These are phyloP conservation scores for Arthrobotrys pseudoclavata DNA, from an alignment of 2,329 filamentous ascomycete species.

Conservation along the genomic window DNA sequence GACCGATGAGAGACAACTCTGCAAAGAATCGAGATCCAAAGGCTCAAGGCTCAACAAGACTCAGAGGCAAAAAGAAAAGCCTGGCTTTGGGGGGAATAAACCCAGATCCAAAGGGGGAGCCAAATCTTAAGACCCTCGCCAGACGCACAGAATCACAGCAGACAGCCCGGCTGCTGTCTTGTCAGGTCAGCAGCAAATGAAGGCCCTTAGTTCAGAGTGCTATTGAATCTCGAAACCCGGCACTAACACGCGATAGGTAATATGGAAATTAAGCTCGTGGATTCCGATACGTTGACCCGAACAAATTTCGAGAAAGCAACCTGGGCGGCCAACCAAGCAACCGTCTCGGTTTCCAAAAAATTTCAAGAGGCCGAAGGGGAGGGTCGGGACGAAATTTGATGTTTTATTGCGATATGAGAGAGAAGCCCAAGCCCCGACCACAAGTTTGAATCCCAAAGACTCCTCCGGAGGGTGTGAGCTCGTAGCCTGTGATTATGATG, in stretches of 20 bases:
- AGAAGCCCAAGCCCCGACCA: slow-evolving; percentile 21
- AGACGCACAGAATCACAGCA: slow-evolving; percentile 17
- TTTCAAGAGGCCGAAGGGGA: slow-evolving; percentile 34
- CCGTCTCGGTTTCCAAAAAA: slow-evolving; percentile 1
- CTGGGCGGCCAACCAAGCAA: slow-evolving; percentile 27
- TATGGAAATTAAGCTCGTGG: slow-evolving; percentile 57
- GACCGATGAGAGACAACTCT: slow-evolving; percentile 29
- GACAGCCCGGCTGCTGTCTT: slow-evolving; percentile 28
- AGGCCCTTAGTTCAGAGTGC: slow-evolving; percentile 36
- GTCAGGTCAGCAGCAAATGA: slow-evolving; percentile 46
- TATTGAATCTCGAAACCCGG: slow-evolving; percentile 46
- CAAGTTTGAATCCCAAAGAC: slow-evolving; percentile 5
- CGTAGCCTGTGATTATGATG: slow-evolving; percentile 26
- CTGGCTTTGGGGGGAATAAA: background rate
- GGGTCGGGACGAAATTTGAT: slow-evolving; percentile 61
- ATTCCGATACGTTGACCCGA: slow-evolving; percentile 52
- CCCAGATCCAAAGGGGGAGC: slow-evolving; percentile 49
- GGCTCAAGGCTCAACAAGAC: slow-evolving; percentile 15
- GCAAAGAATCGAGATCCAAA: slow-evolving; percentile 6
- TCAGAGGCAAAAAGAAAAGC: slow-evolving; percentile 30
- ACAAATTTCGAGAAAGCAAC: slow-evolving; percentile 21
- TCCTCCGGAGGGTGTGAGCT: slow-evolving; percentile 54
- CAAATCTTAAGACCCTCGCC: slow-evolving; percentile 34
- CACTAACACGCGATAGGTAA: slow-evolving; percentile 60
- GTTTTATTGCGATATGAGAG: slow-evolving; percentile 52